Evolutionary conservation across 108 stramenopile species (phyloP), one percentile per base, ranked within the genome.

Genomic region (Nitzschia palea): DNA sequence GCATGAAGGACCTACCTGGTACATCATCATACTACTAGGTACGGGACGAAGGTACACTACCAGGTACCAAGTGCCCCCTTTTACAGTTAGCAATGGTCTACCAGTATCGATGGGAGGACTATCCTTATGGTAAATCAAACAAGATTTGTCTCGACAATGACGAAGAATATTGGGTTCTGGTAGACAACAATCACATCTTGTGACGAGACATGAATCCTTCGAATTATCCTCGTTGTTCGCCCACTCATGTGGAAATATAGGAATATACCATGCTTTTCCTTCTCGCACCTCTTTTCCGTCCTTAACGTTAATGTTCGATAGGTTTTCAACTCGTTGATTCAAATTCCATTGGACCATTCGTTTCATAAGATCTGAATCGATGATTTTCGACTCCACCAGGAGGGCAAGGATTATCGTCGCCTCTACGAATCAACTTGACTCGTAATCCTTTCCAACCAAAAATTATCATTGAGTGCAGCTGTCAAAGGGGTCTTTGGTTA

Each of bases 101-200:
- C 73, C 75, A 2, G 70, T 68, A 44, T 86, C 85, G 44, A 88
- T 85, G 0, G 76, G 60, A 9, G 82, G 85, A 40, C 61, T 69
- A 40, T 85, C 85, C 2, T 35, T 67, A 62, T 89, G 91, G 0
- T 87, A 86, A 3, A 80, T 66, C 51, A 81, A 82, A 52, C 79
- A 83, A 18, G 93, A 85, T 70, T 89, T 90, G 64, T 94, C 93
- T 27, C 85, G 80, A 48, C 77, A 94, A 47, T 90, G 84, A 73
- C 93, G 91, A 8, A 40, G 59, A 36, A 94, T 47, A 1, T 77
- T 52, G 0, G 93, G 83, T 65, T 90, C 79, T 10, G 79, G 63
- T 5, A 80, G 72, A 68, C 93, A 94, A 57, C 93, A 94, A 22
- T 35, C 47, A 37, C 10, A 57, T 58, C 65, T 22, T 6, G 69